phyloP scores from a whole-genome alignment of 768 basidiomycete species.

The Epithele typhae region DNA sequence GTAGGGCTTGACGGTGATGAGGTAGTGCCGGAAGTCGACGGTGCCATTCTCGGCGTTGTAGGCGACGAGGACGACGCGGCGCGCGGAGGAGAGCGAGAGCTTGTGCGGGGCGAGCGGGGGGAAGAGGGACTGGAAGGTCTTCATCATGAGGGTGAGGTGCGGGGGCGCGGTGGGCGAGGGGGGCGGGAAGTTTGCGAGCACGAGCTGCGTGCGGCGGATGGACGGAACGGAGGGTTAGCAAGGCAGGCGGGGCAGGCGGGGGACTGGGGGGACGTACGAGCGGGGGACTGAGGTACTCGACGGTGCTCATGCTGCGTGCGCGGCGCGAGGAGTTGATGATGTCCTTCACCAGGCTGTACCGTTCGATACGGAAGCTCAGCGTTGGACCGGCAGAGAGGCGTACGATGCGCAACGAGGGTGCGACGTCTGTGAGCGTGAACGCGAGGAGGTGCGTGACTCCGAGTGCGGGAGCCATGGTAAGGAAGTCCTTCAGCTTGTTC shows the following conservation, averaged over 20 bases:
- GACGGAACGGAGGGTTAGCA: slow-evolving; percentile 2
- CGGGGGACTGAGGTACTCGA: slow-evolving; percentile 90
- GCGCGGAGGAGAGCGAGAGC: slow-evolving; percentile 80
- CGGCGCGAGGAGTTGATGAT: slow-evolving; percentile 60
- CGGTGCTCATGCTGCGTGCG: slow-evolving; percentile 64
- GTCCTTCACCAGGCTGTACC: slow-evolving; percentile 91
- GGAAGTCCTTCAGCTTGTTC: slow-evolving; percentile 91
- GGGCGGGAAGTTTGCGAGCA: slow-evolving; percentile 82
- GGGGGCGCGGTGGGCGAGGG: slow-evolving; percentile 71
- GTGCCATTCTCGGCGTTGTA: slow-evolving; percentile 86
- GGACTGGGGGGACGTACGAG: slow-evolving; percentile 49
- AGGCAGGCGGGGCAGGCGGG: neutral
- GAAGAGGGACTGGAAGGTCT: slow-evolving; percentile 94
- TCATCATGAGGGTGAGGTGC: slow-evolving; percentile 88
- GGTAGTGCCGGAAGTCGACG: slow-evolving; percentile 89
- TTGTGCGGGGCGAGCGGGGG: slow-evolving; percentile 85
- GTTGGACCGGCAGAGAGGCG: slow-evolving; percentile 90
- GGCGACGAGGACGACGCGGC: slow-evolving; percentile 88
- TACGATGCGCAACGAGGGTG: slow-evolving; percentile 83
- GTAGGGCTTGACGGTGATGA: slow-evolving; percentile 92
- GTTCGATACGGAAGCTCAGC: slow-evolving; percentile 85
- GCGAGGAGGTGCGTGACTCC: slow-evolving; percentile 91
- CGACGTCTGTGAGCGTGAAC: slow-evolving; percentile 80
- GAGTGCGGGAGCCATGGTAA: slow-evolving; percentile 87
- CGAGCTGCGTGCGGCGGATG: slow-evolving; percentile 55